Percentiles rank a stretch among this genome's conserved stretches.
Conservation (phyloP, 164 flowering plant species). For the Magnolia kwangsiensis region DNA sequence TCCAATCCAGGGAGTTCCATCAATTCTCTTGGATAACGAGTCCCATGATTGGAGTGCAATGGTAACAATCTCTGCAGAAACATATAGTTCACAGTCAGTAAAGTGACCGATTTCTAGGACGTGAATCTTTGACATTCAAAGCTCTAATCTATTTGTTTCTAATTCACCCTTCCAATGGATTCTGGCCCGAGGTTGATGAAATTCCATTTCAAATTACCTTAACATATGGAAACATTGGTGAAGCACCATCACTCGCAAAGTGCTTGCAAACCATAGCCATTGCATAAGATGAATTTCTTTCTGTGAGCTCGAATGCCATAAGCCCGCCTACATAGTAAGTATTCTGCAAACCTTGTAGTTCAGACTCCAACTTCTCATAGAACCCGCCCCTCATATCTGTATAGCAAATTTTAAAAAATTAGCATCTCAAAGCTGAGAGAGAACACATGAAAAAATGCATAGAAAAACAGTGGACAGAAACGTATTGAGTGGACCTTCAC, state of each 20-base stretch:
- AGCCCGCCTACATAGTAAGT: conserved; percentile 80
- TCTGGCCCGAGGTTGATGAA: no score
- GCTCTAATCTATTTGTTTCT: not conserved
- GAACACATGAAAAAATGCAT: not conserved
- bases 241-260: conserved; percentile 41
- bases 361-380: conserved; percentile 57
- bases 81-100: conserved; percentile 7
- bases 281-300: conserved; percentile 75
- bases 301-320: conserved; percentile 82
- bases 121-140: no score
- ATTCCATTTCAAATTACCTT: conserved; percentile 37
- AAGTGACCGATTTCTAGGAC: not conserved
- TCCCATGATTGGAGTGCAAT: conserved; percentile 22
- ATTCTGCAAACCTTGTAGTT: conserved; percentile 62
- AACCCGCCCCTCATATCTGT: conserved; percentile 75
- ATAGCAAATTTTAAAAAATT: conserved; percentile 12
- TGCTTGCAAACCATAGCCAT: conserved; percentile 64
- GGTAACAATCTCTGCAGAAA: conserved; percentile 52
- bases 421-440: not conserved
- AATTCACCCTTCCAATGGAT: no score
- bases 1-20: conserved; percentile 43
- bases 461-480: not conserved
- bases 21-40: conserved; percentile 18
- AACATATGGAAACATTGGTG: conserved; percentile 54
- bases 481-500: conserved; percentile 48